Evolutionary conservation across 2,329 filamentous ascomycete genomes (phyloP).

Genomic region (Arthrobotrys pseudoclavata): DNA sequence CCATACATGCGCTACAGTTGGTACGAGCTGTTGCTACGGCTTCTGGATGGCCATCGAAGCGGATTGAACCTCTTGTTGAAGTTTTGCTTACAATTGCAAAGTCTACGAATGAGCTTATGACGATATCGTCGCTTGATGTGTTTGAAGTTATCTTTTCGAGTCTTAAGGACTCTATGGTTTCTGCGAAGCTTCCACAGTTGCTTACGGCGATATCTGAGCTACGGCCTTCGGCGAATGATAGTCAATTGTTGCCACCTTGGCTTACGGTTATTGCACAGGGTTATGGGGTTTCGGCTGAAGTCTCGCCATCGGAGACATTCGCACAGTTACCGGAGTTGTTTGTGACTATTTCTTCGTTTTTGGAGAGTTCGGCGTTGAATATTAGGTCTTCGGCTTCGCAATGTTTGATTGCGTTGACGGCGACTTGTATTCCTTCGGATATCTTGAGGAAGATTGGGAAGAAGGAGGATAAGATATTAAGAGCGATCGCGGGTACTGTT

Average conservation of each 20-base stretch:
- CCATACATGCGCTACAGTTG: slow-evolving; percentile 92
- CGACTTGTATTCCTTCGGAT: slow-evolving; percentile 85
- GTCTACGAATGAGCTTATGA: slow-evolving; percentile 93
- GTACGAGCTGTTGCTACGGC: slow-evolving; percentile 92
- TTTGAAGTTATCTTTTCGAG: slow-evolving; percentile 97
- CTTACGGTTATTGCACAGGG: slow-evolving; percentile 94
- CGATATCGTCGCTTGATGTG: slow-evolving; percentile 95
- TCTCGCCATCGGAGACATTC: slow-evolving; percentile 91
- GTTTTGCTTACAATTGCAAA: slow-evolving; percentile 87
- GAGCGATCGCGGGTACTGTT: slow-evolving; percentile 81
- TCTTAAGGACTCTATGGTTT: slow-evolving; percentile 88
- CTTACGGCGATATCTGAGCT: slow-evolving; percentile 79
- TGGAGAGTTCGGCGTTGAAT: slow-evolving; percentile 89
- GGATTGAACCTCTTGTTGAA: slow-evolving; percentile 92
- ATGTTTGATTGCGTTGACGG: slow-evolving; percentile 91
- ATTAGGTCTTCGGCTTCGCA: slow-evolving; percentile 95
- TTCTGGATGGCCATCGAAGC: slow-evolving; percentile 95
- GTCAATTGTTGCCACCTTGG: slow-evolving; percentile 94
- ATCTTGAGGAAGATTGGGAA: slow-evolving; percentile 90
- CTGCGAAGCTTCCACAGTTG: slow-evolving; percentile 87
- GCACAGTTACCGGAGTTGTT: slow-evolving; percentile 89
- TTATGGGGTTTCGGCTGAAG: slow-evolving; percentile 91
- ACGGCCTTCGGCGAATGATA: slow-evolving; percentile 91
- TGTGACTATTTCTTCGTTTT: slow-evolving; percentile 80
- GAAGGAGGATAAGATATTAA: slow-evolving; percentile 89